Evolutionary conservation across 179 eudicot genomes (phyloP), one percentile per base, ranked within the genome.

Genomic region (Silene coronaria): DNA sequence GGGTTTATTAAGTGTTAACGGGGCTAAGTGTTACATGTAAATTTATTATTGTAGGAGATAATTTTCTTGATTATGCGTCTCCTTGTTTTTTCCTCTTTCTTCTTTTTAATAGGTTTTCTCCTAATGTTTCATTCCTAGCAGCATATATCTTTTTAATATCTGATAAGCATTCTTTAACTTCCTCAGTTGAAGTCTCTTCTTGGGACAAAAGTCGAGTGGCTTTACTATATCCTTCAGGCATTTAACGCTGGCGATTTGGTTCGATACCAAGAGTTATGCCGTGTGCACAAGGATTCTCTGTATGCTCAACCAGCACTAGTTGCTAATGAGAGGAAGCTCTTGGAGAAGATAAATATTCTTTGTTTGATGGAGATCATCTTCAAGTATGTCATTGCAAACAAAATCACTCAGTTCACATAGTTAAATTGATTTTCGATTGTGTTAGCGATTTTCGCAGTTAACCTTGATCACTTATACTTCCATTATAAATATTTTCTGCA

Each of bases 281-380:
- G 76, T 70, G 97, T 93, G 75, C 99, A 95, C 80, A 73, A 85
- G 77, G 91, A 87, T 74, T 90, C 97, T 75, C 81, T 93, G 66
- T 89, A 81, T 81, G 87, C 96, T 22, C 99, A 95, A 82, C 99
- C 99, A 60, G 96, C 97, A 64, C 74, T 92, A 57, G 92, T 92
- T 62, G 90, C 90, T 81, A 91, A 89, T 79, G 94, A 91, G 74
- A 88, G 88, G 67, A 91, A 92, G 84, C 90, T 92, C 74, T 78
- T 89, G 80, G 90, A 86, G 81, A 88, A 95, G 85, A 91, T 95
- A 26, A 95, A 93, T 76, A 91, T 95, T 83, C 92, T 95, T 55
- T 91, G 99, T 83, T 85, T 95, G 89, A 95, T 95, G 99, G 99
- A 95, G 88, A 95, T 91, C 34, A 95, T 95, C 78, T 95, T 95